Base-by-base conservation (phyloP, 208 protist species). In the Trypanosoma melophagium region DNA sequence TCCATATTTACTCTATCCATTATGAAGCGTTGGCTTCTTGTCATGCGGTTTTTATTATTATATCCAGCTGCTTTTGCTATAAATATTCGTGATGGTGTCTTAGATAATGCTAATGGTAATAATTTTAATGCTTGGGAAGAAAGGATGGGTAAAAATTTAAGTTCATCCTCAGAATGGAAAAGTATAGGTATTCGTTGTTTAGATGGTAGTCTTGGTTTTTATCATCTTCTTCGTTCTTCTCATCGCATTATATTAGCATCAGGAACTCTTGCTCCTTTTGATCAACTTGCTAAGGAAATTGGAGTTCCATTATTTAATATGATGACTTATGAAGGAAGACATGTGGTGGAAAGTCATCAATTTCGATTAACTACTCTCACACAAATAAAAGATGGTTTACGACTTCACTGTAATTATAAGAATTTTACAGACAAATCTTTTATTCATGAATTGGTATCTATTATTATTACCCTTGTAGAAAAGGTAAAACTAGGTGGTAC, bases 211-310 rank as follows among this genome's bases (percentile, higher is more conserved):
- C 67, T 92, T 21, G 86, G 84, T 0, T 90, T 93, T 63, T 64
- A 76, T 17, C 80, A 92, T 58, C 71, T 93, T 14, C 68, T 86
- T 14, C 65, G 57, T 14, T 62, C 61, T 17, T 79, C 82, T 22
- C 73, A 88, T 47, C 85, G 83, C 22, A 65, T 98, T 17, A 84
- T 99, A 28, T 82, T 99, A 19, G 97, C 96, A 14, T 97, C 88
- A 17, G 97, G 97, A n/a, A 99, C 97, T 16, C 76, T 99, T 12
- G 83, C 92, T 0, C 97, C 97, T 1, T 84, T 98, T 45, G 55
- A 80, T 31, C 85, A 87, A 22, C 90, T 98, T 60, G 70, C 80
- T 9, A 54, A 47, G 16, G 95, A 97, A 60, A 66, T 98, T 1
- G 83, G 77, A 7, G 35, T 93, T 24, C 38, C 58, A 13, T 87